Evolutionary conservation across 495 filamentous ascomycete species (phyloP).

Genomic region (Aspergillus taichungensis): DNA sequence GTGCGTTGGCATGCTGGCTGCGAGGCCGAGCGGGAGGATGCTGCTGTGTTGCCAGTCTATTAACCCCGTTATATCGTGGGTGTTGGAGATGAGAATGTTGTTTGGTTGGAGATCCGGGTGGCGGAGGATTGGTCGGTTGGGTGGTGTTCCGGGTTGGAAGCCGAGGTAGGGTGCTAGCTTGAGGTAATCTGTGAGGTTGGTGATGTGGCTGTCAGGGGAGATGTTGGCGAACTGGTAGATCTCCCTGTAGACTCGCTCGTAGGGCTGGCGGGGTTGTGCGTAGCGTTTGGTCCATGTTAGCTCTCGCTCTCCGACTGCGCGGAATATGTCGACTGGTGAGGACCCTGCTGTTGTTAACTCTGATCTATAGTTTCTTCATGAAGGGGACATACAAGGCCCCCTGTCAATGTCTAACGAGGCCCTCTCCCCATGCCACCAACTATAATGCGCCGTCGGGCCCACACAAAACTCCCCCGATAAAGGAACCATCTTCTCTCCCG

Average conservation of each 20-base stretch:
- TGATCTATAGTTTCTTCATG: neutral
- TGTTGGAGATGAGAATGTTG: conserved; percentile 23
- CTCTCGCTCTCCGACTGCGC: conserved; percentile 13
- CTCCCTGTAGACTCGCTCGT: conserved; percentile 16
- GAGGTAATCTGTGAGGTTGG: conserved; percentile 13
- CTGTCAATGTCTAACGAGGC: conserved; percentile 8
- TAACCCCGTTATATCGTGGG: conserved; percentile 17
- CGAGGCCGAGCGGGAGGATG: conserved; percentile 21
- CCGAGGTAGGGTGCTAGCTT: conserved; percentile 10
- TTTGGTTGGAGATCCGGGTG: conserved; percentile 26
- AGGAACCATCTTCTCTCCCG: conserved; percentile 1
- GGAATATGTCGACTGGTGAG: conserved; percentile 11
- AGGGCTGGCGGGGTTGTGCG: conserved; percentile 12
- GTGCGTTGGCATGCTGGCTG: conserved; percentile 20
- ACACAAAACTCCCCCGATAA: conserved; percentile 17
- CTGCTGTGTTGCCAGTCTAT: conserved; percentile 27
- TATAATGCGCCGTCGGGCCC: conserved; percentile 19
- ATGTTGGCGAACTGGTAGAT: conserved; percentile 8
- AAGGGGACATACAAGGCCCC: conserved; percentile 21
- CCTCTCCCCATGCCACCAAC: conserved; percentile 22
- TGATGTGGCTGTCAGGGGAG: conserved; percentile 12
- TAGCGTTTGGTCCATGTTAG: conserved; percentile 8
- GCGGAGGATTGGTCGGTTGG: conserved; percentile 19
- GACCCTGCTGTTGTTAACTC: neutral
- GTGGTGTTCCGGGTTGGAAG: conserved; percentile 3